Conservation (phyloP, 306 rosid genomes). For the Corylus heterophylla region DNA sequence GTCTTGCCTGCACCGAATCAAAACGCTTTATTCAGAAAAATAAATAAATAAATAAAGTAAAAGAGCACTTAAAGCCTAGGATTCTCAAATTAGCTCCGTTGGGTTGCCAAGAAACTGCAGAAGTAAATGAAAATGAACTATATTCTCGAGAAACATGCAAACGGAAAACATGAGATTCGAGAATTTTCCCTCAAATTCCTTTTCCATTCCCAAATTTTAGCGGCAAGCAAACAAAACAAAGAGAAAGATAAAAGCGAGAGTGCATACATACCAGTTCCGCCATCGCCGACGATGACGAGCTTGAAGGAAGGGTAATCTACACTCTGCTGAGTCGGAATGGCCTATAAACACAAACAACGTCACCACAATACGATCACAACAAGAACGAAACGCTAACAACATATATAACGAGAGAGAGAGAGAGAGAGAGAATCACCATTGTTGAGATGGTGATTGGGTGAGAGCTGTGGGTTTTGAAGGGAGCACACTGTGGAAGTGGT, state of each 20-base stretch:
- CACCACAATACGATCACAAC: background rate
- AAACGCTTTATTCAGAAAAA: background rate
- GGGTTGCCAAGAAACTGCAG: background rate
- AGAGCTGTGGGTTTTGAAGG: background rate
- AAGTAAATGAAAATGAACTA: background rate
- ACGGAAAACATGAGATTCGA: background rate
- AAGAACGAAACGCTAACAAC: background rate
- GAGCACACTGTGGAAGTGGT: background rate
- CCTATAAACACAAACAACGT: slow-evolving; percentile 12
- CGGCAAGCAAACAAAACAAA: background rate
- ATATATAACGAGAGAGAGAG: background rate
- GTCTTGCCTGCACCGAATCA: slow-evolving; percentile 23
- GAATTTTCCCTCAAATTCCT: background rate
- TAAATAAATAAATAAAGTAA: too few species aligned
- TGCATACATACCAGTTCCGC: slow-evolving; percentile 35
- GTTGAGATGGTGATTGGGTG: background rate
- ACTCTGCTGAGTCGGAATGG: slow-evolving; percentile 27
- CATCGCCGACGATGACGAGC: slow-evolving; percentile 44
- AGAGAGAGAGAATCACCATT: slow-evolving; percentile 17
- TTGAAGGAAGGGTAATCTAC: slow-evolving; percentile 37
- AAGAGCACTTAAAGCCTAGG: background rate
- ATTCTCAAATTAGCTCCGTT: background rate
- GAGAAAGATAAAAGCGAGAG: background rate
- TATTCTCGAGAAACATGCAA: background rate
- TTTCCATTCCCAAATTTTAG: background rate